Evolutionary conservation across 1,139 yeast species (phyloP), one percentile per base, ranked within the genome.

Genomic region (Pichia kudriavzevii): DNA sequence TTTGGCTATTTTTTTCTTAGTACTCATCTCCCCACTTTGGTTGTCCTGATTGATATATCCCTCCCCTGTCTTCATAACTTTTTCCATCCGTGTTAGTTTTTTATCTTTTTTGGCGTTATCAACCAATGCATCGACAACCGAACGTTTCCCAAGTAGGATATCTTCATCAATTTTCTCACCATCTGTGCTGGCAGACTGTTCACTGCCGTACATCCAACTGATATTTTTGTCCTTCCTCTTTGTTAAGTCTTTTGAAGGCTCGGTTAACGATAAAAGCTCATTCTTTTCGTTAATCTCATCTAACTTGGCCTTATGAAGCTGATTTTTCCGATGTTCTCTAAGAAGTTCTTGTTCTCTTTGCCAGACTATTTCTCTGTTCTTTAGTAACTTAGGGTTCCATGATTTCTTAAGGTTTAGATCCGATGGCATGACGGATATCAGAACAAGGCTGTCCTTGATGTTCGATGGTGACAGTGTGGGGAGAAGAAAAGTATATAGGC

Each of bases 321-420:
- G 69, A 28, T 79, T 75, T 49, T 72, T 71, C 49, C 75, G 72
- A 38, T 79, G 72, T 52, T 85, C 94, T 21, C 73, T 72, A 8
- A 85, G 62, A 16, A 83, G 78, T 34, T 79, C 79, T 51, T 85
- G 88, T 53, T 91, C 97, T 39, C 67, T 69, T 48, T 77, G 69
- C 94, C 94, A 82, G 22, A 88, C 91, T 53, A 79, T 81, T 48
- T 78, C 79, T 59, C 81, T 88, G 64, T 91, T 91, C 59, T 82
- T 82, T 49, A 82, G 65, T 34, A 84, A 66, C 28, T 83, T 88
- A 4, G 97, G 96, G 56, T 88, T 87, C 97, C 97, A 91, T 41
- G 97, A 88, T 58, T 91, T 91, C 60, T 88, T 81, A 40, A 87
- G 60, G 55, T 88, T 88, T 45, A 88, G 66, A 58, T 88, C 95